Base-by-base conservation (phyloP, 805 yeast genomes). In the Yamadazyma akitaensis region DNA sequence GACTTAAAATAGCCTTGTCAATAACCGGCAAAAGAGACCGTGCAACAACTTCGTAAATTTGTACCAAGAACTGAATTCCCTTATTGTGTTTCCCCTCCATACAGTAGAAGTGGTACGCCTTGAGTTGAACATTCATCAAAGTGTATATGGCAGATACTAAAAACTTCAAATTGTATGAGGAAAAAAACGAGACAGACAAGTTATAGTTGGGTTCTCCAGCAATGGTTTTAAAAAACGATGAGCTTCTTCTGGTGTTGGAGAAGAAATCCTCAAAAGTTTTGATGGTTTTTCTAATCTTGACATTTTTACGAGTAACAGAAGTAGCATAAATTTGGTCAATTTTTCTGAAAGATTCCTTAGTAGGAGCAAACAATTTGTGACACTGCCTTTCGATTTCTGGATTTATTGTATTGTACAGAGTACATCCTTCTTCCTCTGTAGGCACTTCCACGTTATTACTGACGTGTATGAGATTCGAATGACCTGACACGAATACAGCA, bases 51-150 rank as follows among this genome's bases (percentile, higher is more conserved):
- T 56, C 59, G 38, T 55, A 26, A 2, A 67, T 52, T 43, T 64
- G 66, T 30, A 61, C 63, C 26, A 69, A 49, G 46, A 61, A 68
- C 33, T 62, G 60, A 44, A 63, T 68, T 0, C 73, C 63, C 33
- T 65, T 59, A 2, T 57, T 60, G 4, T 56, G 43, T 28, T 71
- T 60, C 0, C 51, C 50, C 8, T 51, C 48, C n/a, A 49, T 42
- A 47, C 73, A 76, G 44, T 70, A 74, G 48, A 70, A 68, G 12
- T 66, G 51, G 43, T 65, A 66, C 17, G 41, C 41, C 21, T 26
- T 26, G 33, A 38, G 32, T 21, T 19, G 13, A 9, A 14, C 25
- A 17, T 38, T 38, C n/a, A 38, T 38, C 5, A 77, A 48, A 25
- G 65, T 66, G 34, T 54, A 62, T 46, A 64, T 51, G 16, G 54